Conservation (phyloP, 2,329 filamentous ascomycete species). For the Teratosphaeriaceae sp. region DNA sequence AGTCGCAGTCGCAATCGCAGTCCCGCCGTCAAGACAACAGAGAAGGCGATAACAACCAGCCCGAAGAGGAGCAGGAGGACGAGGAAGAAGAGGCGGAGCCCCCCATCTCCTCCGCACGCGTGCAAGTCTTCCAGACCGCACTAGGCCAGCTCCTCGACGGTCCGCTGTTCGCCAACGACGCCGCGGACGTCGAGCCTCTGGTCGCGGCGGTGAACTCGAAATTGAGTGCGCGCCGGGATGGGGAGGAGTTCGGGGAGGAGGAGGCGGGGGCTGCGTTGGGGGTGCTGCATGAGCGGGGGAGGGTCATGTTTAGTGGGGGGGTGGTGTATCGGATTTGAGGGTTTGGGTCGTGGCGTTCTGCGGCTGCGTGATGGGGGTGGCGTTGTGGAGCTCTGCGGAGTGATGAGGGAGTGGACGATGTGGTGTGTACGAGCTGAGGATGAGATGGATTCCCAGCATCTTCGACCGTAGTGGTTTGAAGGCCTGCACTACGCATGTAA, state of each 20-base stretch:
- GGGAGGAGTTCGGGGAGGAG: constrained; percentile 55
- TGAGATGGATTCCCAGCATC: too few species aligned
- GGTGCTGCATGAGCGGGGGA: constrained; percentile 74
- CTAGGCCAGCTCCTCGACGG: constrained; percentile 79
- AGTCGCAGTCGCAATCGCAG: constrained; percentile 43
- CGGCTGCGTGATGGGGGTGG: neutral
- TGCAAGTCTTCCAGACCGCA: constrained; percentile 69
- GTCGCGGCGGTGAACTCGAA: constrained; percentile 72
- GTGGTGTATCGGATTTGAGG: constrained; percentile 44
- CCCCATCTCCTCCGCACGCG: constrained; percentile 54
- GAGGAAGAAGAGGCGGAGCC: constrained; percentile 29
- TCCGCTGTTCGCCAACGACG: constrained; percentile 79
- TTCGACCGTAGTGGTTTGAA: too few species aligned
- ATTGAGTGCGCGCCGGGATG: constrained; percentile 45
- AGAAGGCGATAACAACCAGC: too few species aligned
- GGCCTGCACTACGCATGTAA: too few species aligned
- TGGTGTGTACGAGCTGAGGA: too few species aligned
- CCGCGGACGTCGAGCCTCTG: constrained; percentile 67
- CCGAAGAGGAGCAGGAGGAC: constrained; percentile 18
- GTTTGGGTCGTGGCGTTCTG: neutral
- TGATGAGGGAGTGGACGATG: too few species aligned
- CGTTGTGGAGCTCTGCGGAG: neutral
- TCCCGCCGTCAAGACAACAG: too few species aligned
- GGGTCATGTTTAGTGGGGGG: constrained; percentile 66
- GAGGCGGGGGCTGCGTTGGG: constrained; percentile 74